Percentiles rank a stretch among this genome's conserved stretches.
phyloP scores from a whole-genome alignment of 257 asterid genomes.

The Solanum boliviense region DNA sequence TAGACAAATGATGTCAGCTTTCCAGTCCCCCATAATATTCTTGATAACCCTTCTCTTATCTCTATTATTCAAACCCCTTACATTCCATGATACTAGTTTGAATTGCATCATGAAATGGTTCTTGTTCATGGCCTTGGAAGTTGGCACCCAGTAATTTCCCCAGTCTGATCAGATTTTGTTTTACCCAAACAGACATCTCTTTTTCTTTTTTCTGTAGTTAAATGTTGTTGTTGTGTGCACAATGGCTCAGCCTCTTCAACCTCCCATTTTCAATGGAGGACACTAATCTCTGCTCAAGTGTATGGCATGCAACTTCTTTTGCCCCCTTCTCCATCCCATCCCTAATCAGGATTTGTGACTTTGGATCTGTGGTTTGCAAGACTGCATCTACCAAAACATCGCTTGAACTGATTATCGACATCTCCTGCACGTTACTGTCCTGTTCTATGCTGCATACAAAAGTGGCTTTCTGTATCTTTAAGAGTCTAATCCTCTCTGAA shows the following conservation, averaged over 20 bases:
- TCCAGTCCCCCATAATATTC: neutral
- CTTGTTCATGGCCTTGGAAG: neutral
- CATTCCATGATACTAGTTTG: neutral
- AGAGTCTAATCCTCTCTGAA: too few relatives aligned
- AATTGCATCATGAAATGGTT: neutral
- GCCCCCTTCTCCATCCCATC: neutral
- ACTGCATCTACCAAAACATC: too few relatives aligned
- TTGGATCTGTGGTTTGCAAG: neutral
- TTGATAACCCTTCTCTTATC: too few relatives aligned
- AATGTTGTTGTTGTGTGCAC: neutral
- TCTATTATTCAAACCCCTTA: neutral
- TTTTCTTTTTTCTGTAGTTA: too few relatives aligned
- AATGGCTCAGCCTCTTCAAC: neutral
- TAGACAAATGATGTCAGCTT: too few relatives aligned
- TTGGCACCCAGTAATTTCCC: neutral
- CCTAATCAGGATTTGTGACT: neutral
- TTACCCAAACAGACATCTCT: neutral
- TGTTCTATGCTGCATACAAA: too few relatives aligned
- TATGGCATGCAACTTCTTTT: neutral
- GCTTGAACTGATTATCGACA: too few relatives aligned
- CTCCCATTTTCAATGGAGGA: neutral
- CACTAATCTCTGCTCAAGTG: neutral
- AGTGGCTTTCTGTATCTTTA: too few relatives aligned
- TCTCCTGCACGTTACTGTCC: too few relatives aligned
- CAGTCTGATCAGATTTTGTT: neutral